A percentile compares a stretch with the other conserved stretches of the same genome.
phyloP scores from a whole-genome alignment of 1,284 basidiomycete genomes.

The Ganoderma sinense region DNA sequence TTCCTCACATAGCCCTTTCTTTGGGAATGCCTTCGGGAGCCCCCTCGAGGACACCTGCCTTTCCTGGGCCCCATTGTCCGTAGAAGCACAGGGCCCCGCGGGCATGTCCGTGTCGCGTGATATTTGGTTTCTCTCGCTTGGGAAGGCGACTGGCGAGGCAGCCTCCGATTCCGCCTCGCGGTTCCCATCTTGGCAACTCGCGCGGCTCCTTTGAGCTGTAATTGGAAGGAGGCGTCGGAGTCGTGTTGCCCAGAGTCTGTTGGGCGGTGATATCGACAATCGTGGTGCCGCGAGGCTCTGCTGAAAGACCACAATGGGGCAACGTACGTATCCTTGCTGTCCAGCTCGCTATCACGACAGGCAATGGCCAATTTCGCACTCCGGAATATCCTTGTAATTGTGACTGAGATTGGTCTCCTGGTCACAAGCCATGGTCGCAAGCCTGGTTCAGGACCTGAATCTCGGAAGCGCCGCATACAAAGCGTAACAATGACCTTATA shows the following conservation, averaged over 20 bases:
- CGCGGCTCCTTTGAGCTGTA: neutral
- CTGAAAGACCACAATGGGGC: neutral
- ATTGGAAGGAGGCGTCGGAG: neutral
- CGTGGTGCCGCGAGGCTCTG: slow-evolving; percentile 6
- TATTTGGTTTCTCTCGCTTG: slow-evolving; percentile 10
- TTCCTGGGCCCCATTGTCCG: slow-evolving; percentile 3
- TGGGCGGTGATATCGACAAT: slow-evolving; percentile 7
- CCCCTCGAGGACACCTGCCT: neutral
- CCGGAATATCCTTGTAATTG: no score
- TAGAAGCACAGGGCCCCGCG: neutral
- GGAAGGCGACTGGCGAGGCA: neutral
- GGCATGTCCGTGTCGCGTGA: slow-evolving; percentile 8
- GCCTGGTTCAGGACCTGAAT: no score
- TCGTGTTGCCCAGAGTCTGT: neutral
- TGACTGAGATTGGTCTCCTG: no score
- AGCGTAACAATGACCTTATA: no score
- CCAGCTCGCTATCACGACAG: neutral
- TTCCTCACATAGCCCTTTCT: slow-evolving; percentile 1
- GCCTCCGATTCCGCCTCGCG: neutral
- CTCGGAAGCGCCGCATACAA: no score
- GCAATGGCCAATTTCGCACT: no score
- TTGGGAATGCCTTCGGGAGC: neutral
- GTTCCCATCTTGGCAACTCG: slow-evolving; percentile 1
- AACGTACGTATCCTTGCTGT: neutral
- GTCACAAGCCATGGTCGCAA: no score